Conservation (phyloP, 2,329 filamentous ascomycete species). For the Ceratocystis papillata region DNA sequence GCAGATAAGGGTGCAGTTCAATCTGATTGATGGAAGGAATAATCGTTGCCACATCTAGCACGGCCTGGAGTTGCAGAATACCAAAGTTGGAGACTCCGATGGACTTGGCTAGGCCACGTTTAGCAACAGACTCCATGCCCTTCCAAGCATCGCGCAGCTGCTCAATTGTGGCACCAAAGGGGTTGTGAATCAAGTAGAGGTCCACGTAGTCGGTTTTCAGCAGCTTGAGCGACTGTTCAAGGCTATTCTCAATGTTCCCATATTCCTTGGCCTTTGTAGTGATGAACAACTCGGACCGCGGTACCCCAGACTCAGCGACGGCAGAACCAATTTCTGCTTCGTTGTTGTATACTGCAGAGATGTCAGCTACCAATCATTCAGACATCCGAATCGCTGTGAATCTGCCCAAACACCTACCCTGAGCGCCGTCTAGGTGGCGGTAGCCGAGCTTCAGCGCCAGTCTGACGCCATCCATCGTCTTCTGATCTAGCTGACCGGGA, state of each 20-base stretch:
- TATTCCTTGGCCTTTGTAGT: conserved; percentile 46
- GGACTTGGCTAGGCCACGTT: conserved; percentile 34
- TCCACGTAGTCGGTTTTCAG: conserved; percentile 44
- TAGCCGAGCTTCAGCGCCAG: conserved; percentile 18
- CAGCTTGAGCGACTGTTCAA: conserved; percentile 40
- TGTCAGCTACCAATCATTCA: neutral
- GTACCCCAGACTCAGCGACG: conserved; percentile 34
- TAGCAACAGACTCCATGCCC: conserved; percentile 34
- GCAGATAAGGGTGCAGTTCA: conserved; percentile 58
- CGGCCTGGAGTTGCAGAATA: conserved; percentile 34
- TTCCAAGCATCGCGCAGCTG: conserved; percentile 28
- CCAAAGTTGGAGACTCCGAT: conserved; percentile 46
- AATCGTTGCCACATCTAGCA: conserved; percentile 42
- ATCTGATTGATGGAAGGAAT: conserved; percentile 56
- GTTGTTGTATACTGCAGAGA: conserved; percentile 33
- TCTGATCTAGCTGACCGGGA: conserved; percentile 12
- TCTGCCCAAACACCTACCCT: conserved; percentile 5
- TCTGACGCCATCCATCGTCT: conserved; percentile 18
- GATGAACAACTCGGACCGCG: conserved; percentile 37
- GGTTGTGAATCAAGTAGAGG: conserved; percentile 43
- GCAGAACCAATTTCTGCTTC: conserved; percentile 37
- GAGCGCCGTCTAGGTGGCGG: conserved; percentile 18
- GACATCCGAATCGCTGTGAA: too few relatives aligned
- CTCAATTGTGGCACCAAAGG: conserved; percentile 19
- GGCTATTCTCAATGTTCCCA: conserved; percentile 37